phyloP scores from a whole-genome alignment of 306 rosid genomes.

The Coriaria nepalensis region DNA sequence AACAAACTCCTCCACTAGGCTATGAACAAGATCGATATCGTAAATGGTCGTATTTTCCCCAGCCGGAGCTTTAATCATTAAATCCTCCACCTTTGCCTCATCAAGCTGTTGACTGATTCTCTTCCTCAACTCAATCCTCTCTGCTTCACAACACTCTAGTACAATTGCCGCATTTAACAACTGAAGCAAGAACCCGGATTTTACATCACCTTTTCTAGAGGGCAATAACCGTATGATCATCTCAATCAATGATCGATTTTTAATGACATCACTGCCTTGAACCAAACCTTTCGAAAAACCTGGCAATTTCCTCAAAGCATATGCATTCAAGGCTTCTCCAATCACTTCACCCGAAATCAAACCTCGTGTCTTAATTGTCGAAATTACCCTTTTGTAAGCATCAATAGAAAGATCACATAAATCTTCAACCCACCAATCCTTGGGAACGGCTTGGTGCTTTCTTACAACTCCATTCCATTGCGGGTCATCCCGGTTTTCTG shows the following conservation, averaged over 20 bases:
- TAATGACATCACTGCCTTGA: conserved; percentile 47
- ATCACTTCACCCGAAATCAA: conserved; percentile 37
- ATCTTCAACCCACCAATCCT: conserved; percentile 98
- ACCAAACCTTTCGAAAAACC: conserved; percentile 55
- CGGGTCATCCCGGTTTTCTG: conserved; percentile 56
- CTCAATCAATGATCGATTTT: conserved; percentile 46
- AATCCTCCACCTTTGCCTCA: conserved; percentile 63
- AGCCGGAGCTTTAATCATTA: conserved; percentile 36
- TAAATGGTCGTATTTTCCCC: conserved; percentile 28
- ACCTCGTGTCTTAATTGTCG: conserved; percentile 48
- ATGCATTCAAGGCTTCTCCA: conserved; percentile 80
- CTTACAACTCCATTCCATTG: conserved; percentile 51
- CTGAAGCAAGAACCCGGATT: conserved; percentile 56
- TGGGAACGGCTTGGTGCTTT: conserved; percentile 62
- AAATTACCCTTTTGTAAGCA: conserved; percentile 51
- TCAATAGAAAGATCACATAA: conserved; percentile 83
- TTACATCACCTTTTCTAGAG: conserved; percentile 28
- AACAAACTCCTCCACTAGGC: conserved; percentile 62
- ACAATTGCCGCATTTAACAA: conserved; percentile 42
- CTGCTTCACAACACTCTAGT: conserved; percentile 48
- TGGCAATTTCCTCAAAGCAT: conserved; percentile 49
- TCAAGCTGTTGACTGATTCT: conserved; percentile 67
- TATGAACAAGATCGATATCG: conserved; percentile 56
- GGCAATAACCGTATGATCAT: conserved; percentile 57
- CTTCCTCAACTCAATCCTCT: conserved; percentile 38